phyloP scores from a whole-genome alignment of 306 rosid species.

The Dalbergia cochinchinensis region DNA sequence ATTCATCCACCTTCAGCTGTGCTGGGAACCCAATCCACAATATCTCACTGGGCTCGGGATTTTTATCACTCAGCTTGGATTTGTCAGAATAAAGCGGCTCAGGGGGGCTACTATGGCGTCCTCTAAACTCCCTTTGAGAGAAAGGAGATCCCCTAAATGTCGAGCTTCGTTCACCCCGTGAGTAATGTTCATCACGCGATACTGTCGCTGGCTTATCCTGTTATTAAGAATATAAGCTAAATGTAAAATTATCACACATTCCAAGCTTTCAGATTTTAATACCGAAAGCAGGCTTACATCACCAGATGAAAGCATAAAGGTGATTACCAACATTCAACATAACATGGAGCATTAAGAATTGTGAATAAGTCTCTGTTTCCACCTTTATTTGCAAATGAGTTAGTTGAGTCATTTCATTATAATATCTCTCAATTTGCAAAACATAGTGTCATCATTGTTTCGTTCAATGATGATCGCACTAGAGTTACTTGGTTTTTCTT shows the following conservation, averaged over 20 bases:
- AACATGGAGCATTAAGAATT: neutral
- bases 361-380: too few species aligned
- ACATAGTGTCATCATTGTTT: too few species aligned
- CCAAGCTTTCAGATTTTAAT: slow-evolving; percentile 30
- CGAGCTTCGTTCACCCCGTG: slow-evolving; percentile 69
- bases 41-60: slow-evolving; percentile 90
- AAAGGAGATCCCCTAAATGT: slow-evolving; percentile 75
- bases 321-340: slow-evolving; percentile 37
- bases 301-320: slow-evolving; percentile 16
- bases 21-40: slow-evolving; percentile 98
- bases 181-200: slow-evolving; percentile 67
- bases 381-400: too few species aligned
- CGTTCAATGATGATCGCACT: too few species aligned
- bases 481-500: too few species aligned
- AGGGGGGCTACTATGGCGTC: slow-evolving; percentile 72
- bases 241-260: slow-evolving; percentile 41
- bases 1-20: slow-evolving; percentile 82
- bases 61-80: slow-evolving; percentile 73
- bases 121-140: slow-evolving; percentile 67
- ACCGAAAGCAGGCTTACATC: slow-evolving; percentile 34
- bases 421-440: too few species aligned
- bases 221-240: slow-evolving; percentile 51
- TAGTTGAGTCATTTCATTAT: too few species aligned
- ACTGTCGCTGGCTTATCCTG: slow-evolving; percentile 83
- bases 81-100: slow-evolving; percentile 69